Conservation (phyloP, 2,329 filamentous ascomycete genomes). For the Colletotrichum sp. region DNA sequence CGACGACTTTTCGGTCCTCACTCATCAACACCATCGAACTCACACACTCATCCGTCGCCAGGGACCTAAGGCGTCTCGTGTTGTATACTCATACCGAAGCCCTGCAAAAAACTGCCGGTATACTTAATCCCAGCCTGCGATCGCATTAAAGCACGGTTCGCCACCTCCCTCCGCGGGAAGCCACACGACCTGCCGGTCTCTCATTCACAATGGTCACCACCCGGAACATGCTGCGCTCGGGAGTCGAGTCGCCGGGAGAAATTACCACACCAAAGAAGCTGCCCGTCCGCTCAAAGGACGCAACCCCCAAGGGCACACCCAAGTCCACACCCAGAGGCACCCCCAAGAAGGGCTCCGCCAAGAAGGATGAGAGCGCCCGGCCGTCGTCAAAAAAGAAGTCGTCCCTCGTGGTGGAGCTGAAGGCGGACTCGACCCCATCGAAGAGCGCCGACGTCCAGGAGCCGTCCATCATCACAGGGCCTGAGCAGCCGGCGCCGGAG, state of each 20-base stretch:
- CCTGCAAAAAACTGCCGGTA: neutral
- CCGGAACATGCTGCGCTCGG: constrained; percentile 19
- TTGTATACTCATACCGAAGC: neutral
- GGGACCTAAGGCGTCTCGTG: neutral
- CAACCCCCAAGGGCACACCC: constrained; percentile 9
- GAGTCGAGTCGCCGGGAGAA: neutral
- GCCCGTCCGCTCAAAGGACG: constrained; percentile 37
- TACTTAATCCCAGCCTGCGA: neutral
- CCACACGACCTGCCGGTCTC: neutral
- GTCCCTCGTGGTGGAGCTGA: constrained; percentile 11
- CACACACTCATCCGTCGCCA: neutral
- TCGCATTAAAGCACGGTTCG: neutral
- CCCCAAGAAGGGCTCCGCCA: neutral
- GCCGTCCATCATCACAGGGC: constrained; percentile 14
- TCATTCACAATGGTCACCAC: constrained; percentile 20
- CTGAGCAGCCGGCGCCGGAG: constrained; percentile 19
- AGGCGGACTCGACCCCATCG: neutral
- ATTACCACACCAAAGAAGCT: constrained; percentile 26
- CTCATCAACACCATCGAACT: neutral
- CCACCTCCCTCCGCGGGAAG: neutral
- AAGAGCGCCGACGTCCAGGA: neutral
- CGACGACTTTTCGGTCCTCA: neutral
- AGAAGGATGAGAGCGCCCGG: constrained; percentile 6
- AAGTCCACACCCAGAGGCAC: neutral
- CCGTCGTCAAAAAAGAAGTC: constrained; percentile 10